Base-by-base conservation (phyloP, 345 rosid genomes). In the Pistacia atlantica region DNA sequence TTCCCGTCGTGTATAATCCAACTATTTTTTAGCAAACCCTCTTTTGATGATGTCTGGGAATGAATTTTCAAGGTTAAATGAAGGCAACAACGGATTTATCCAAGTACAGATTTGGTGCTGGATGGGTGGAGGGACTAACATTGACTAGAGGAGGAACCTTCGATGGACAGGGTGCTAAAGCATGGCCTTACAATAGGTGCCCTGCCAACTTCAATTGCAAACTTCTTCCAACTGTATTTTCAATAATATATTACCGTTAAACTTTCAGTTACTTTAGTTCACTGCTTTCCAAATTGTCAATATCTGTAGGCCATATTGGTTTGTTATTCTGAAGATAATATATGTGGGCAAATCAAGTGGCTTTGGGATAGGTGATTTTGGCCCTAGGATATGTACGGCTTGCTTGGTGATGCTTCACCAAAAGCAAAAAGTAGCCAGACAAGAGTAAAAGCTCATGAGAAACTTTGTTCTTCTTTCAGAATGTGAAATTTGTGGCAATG, bases 401-500 rank as follows among this genome's bases (percentile, higher is more conserved):
- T 25, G 16, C 65, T 9, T 8, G 63, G 31, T 22, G 28, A 11
- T 22, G 63, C 31, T 59, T 59, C 28, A 42, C 46, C 1, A 6
- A 38, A 4, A 4, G 46, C 46, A 42, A 61, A 1, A 61, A 28
- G 65, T 9, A 64, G 46, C n/a, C 22, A 13, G 46, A 35, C 48
- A n/a, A n/a, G 61, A 18, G 18, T 56, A 48, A 25, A 76, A 14
- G 49, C 58, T 63, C 18, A 61, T 16, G 52, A 49, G 18, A 28
- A 61, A 0, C 4, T 73, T 72, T 33, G 49, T 57, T 59, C 20
- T 22, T 67, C 28, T 33, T 67, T 49, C 81, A 91, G 91, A 89
- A 85, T 58, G 57, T 88, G 62, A 87, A 88, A 79, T 89, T 89
- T 81, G 82, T 86, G 58, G 91, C 77, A 2, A 85, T 83, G 89